These are phyloP conservation scores for Sphaerulina populicola DNA, from an alignment of 2,329 filamentous ascomycete species.

Conservation along the genomic window DNA sequence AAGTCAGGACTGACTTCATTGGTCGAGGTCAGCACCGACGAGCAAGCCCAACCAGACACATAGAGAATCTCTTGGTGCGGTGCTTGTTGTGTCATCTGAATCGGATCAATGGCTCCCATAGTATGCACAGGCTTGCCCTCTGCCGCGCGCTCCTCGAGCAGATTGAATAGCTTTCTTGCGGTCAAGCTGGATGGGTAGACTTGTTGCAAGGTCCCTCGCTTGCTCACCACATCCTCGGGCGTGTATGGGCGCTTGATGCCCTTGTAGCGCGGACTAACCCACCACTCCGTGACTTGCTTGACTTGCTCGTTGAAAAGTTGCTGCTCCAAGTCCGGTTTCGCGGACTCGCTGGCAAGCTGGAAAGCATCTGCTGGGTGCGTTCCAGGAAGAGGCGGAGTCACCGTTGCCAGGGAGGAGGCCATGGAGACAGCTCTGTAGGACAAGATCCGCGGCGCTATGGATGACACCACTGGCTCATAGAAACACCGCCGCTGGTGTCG, in stretches of 20 bases:
- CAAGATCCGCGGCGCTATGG: constrained; percentile 19
- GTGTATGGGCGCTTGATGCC: constrained; percentile 90
- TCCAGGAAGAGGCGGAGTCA: constrained; percentile 54
- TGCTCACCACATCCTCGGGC: constrained; percentile 83
- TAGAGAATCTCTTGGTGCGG: constrained; percentile 93
- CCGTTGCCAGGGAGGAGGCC: constrained; percentile 45
- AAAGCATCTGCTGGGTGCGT: constrained; percentile 65
- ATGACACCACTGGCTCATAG: constrained; percentile 14
- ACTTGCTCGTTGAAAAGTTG: constrained; percentile 76
- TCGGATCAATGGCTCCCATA: constrained; percentile 96
- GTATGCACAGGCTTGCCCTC: constrained; percentile 87
- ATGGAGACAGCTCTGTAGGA: constrained; percentile 32
- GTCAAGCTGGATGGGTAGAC: constrained; percentile 87
- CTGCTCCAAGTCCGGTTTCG: constrained; percentile 75
- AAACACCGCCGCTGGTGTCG: constrained; percentile 26
- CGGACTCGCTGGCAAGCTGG: constrained; percentile 68
- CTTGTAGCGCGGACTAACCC: constrained; percentile 72
- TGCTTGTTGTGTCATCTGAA: constrained; percentile 98
- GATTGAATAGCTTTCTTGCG: constrained; percentile 87
- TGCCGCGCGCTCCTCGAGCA: constrained; percentile 68
- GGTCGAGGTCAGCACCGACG: constrained; percentile 80
- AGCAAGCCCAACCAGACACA: constrained; percentile 95
- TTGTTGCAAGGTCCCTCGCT: constrained; percentile 79
- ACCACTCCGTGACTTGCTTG: constrained; percentile 81
- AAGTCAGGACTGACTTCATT: constrained; percentile 98